Evolutionary conservation across 106 monocot species (phyloP), one percentile per base, ranked within the genome.

Genomic region (Dactylorhiza incarnata): DNA sequence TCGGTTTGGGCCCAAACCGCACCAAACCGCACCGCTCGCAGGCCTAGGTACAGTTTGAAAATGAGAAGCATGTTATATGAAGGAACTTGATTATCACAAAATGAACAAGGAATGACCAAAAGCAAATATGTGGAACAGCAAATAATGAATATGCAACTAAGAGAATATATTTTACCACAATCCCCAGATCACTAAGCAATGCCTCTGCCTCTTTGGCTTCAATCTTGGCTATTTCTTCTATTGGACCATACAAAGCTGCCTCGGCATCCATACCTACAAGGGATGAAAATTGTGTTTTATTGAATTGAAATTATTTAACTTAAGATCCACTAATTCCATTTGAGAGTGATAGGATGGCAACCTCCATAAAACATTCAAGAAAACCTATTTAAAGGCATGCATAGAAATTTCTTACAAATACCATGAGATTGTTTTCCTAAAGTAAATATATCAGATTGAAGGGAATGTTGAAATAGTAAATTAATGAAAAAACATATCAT

Each of bases 171-270:
- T 25, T 68, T 92, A 90, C 91, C 74, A 73, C 83, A 82, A 97
- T 89, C 73, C 87, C 87, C 80, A 97, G 74, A 6, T 89, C 76
- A 47, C 71, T 85, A 24, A 97, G 89, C 55, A 89, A 84, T 23
- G 7, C 48, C 79, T 86, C 90, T 51, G 93, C 96, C 77, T 89
- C 91, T 82, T 83, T 79, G 73, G 89, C 84, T 78, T 93, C 89
- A 81, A 81, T 70, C 72, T 72, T 83, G 7, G 93, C 96, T 79
- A 93, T 84, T 69, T 97, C 91, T 78, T 91, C 91, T 29, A 97
- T 94, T 59, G 89, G 91, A 13, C 91, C 96, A 73, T 88, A 85
- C 76, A 93, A 82, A 12, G 81, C 74, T 7, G 73, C 68, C n/a
- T 78, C 75, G 23, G 74, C 82, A 77, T 90, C 80, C 44, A 81